Evolutionary conservation across 257 asterid genomes (phyloP).

Genomic region (Ligustrum vulgare): DNA sequence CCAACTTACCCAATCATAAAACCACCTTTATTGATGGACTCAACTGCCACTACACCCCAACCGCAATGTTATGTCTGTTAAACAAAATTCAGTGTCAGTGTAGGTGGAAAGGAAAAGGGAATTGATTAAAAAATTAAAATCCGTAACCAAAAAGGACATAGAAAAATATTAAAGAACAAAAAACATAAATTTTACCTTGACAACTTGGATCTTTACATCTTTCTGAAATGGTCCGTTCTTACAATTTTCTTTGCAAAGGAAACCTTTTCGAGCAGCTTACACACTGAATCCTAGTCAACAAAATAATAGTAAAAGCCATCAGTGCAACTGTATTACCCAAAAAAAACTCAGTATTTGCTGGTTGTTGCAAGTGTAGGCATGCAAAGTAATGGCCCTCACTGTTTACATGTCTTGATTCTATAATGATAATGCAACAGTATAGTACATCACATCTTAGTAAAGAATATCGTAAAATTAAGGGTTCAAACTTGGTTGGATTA

Average conservation of each 20-base stretch:
- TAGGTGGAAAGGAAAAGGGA: conserved; percentile 8
- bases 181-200: conserved; percentile 54
- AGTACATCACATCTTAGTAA: not conserved
- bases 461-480: not conserved
- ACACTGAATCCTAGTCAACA: conserved; percentile 61
- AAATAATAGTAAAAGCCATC: conserved; percentile 18
- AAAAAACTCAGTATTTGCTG: not conserved
- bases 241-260: conserved; percentile 75
- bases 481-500: not conserved
- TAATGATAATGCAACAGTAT: not conserved
- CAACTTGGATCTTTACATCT: conserved; percentile 65
- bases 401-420: not conserved
- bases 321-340: not conserved
- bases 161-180: not conserved
- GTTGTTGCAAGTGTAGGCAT: not conserved
- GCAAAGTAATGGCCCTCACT: not conserved
- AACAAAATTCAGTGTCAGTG: conserved; percentile 30
- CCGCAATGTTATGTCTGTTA: conserved; percentile 89
- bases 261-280: conserved; percentile 95
- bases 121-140: conserved; percentile 14
- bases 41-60: conserved; percentile 96
- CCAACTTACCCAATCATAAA: conserved; percentile 89
- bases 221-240: conserved; percentile 82
- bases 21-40: conserved; percentile 66
- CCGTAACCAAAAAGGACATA: conserved; percentile 2